Evolutionary conservation across 352 stramenopile species (phyloP).

Genomic region (Stephanocyclus meneghinianus): DNA sequence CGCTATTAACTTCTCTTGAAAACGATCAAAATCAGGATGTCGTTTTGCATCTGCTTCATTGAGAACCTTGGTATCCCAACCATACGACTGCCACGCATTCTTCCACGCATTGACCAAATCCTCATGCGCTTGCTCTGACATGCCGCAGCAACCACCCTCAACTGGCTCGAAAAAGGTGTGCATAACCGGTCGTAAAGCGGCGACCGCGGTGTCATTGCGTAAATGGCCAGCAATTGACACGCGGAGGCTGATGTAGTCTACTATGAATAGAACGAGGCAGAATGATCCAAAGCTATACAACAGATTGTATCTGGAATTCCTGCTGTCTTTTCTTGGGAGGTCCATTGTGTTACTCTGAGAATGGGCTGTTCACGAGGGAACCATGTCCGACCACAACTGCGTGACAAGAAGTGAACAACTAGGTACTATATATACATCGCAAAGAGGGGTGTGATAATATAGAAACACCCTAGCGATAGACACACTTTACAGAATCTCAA

Average conservation of each 20-base stretch:
- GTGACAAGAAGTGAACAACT: too few species aligned
- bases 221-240: too few species aligned
- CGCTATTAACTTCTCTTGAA: conserved; percentile 1
- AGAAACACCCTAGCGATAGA: too few species aligned
- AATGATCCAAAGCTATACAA: not conserved
- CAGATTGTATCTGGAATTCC: not conserved
- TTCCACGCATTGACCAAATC: conserved; percentile 11
- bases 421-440: too few species aligned
- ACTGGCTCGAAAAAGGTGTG: conserved; percentile 16
- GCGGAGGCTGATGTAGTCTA: not conserved
- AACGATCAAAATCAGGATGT: conserved; percentile 13
- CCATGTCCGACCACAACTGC: too few species aligned
- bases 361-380: too few species aligned
- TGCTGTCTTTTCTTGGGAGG: not conserved
- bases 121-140: conserved; percentile 4
- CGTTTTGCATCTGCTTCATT: conserved; percentile 14
- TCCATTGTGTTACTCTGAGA: too few species aligned
- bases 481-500: too few species aligned
- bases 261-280: not conserved
- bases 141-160: conserved; percentile 9
- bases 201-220: too few species aligned
- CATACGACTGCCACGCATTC: conserved; percentile 14
- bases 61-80: conserved; percentile 23
- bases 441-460: too few species aligned
- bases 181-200: not conserved